Base-by-base conservation (phyloP, 768 basidiomycete species). In the Lactarius deliciosus region DNA sequence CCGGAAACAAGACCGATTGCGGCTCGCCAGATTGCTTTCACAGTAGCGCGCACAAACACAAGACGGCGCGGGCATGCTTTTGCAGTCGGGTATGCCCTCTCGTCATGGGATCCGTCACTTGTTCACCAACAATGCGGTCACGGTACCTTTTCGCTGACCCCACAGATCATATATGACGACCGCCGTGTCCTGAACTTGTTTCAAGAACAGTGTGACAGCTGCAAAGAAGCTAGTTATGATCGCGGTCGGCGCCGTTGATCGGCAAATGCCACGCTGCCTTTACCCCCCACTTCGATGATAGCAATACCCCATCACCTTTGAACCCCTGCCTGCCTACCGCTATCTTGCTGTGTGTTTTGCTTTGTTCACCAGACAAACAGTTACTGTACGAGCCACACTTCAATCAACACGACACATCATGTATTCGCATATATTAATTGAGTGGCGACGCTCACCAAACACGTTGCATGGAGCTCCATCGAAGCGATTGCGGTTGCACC, bases 141-240 rank as follows among this genome's bases (percentile, higher is more conserved):
- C 65, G 28, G 47, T 57, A 57, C 47, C 25, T 11, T 13, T 15
- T n/a, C 55, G 16, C 20, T 47, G 61, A 57, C 18, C n/a, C 64
- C 73, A 71, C 57, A 68, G 71, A 57, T 41, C 34, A 71, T 69
- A 32, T 74, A 71, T 66, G 66, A 68, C 58, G 86, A 89, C 70
- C 81, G 83, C 62, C 80, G 81, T 47, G 85, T 90, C 45, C 77
- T 81, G 65, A 91, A 85, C 74, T 79, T 89, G 75, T 87, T 90
- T 70, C 87, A 88, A 70, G 81, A 82, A 64, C 78, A 82, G 64
- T 90, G 88, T 76, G 88, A 87, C 5, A 69, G 57, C 1, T 89
- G 88, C 77, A 74, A 74, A 60, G 76, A 79, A 45, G 71, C 78
- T 78, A 68, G 74, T 77, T 57, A 76, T 72, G 62, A 28, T 72